Base-by-base conservation (phyloP, 2,329 filamentous ascomycete genomes). In the Exophiala oligosperma region DNA sequence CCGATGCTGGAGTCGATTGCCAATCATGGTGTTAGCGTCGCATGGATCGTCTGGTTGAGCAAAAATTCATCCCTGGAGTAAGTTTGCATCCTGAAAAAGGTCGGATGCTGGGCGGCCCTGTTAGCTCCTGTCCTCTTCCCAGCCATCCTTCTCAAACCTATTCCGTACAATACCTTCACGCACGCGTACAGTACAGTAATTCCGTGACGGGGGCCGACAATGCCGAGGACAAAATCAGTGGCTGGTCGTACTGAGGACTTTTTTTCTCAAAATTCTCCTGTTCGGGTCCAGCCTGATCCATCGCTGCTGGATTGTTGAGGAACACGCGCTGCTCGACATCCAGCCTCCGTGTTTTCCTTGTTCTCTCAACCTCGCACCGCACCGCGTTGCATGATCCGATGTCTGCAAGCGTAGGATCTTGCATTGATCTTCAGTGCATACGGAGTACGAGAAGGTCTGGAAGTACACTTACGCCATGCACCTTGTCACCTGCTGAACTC, bases 371-470 rank as follows among this genome's bases (percentile, higher is more conserved):
- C 43, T 54, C 48, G 55, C 61, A 61, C 55, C 52, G 56, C 56
- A 60, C 54, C 47, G 50, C 56, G 57, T 35, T 43, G 49, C 35
- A 43, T 59, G 56, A 47, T 54, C 54, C 54, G 57, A 43, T 55
- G 50, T 52, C 56, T 60, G 58, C 61, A 56, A 28, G 52, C 37
- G 49, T 48, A 48, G 46, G 57, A 63, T 63, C 61, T 61, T 55
- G 61, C 61, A 61, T 63, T 56, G 61, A 63, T 63, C 61, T 52
- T 49, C 57, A 51, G 43, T 59, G 61, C 61, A 59, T 52, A 35
- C 61, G 56, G 43, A 43, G 32, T 8, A 9, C 32, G 32, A 11
- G 9, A 9, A 9, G 4, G 8, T 35, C 6, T 56, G 37, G 29
- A 49, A 47, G 49, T 59, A 54, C 57, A 26, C 37, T 24, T 59